Evolutionary conservation across 2,329 filamentous ascomycete genomes (phyloP), one percentile per base, ranked within the genome.

Genomic region (Grosmannia clavigera): DNA sequence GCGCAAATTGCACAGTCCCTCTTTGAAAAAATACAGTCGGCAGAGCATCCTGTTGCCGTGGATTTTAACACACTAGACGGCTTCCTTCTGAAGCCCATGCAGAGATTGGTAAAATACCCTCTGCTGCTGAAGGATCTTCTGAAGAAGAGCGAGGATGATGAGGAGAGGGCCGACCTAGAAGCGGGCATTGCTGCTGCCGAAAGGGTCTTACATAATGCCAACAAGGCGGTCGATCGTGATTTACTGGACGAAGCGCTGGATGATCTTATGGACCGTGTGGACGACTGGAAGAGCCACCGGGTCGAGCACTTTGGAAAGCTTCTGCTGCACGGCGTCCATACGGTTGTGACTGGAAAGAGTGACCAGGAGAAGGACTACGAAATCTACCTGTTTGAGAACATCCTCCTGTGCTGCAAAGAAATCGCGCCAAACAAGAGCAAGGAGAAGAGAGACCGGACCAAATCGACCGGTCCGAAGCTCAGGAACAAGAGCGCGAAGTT

Each of bases 341-440:
- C 89, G 0, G 92, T 99, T 50, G 78, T 96, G 38, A 97, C 95
- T 29, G 87, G 86, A 66, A 88, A 89, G 73, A 95, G 86, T 68
- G 92, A 96, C 62, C 86, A 90, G 67, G 92, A 96, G 75, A 88
- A 92, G 80, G 92, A 96, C 88, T 99, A 97, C 71, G 92, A 95
- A 72, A 95, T 99, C 63, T 99, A 95, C 73, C 84, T 99, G 35
- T 99, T 99, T 72, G 90, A 97, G 71, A 88, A 84, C 70, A 99
- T 99, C 61, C 78, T 99, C 52, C 81, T 99, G 38, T 97, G 94
- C 73, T 97, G 94, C 82, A 99, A 97, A 76, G 94, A 97, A 69
- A 81, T 94, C 58, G 88, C 91, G 60, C 83, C 88, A 14, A 90
- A 86, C 71, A 96, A 96, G 76, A 79, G 72, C 71, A 90, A 88